phyloP scores from a whole-genome alignment of 2,329 filamentous ascomycete genomes.

The Alternaria novae-zelandiae region DNA sequence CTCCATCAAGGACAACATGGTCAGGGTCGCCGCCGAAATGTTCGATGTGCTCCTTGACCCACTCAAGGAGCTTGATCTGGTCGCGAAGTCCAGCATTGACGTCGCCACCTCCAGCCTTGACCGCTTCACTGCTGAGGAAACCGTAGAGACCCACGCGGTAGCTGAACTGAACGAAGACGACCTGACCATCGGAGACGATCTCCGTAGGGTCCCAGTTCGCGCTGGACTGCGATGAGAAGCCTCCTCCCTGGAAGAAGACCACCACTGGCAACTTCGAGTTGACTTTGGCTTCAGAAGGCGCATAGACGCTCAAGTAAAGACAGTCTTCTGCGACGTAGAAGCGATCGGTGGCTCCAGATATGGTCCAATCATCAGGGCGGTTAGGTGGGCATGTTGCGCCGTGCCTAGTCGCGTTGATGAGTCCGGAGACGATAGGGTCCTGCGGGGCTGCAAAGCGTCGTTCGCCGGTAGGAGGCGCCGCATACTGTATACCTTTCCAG shows the following conservation, averaged over 20 bases:
- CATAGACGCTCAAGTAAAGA: slow-evolving; percentile 70
- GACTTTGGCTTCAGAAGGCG: slow-evolving; percentile 60
- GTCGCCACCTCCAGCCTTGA: slow-evolving; percentile 55
- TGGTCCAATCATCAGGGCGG: slow-evolving; percentile 29
- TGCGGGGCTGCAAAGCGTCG: slow-evolving; percentile 70
- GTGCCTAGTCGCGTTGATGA: slow-evolving; percentile 28
- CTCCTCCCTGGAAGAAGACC: slow-evolving; percentile 60
- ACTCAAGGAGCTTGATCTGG: slow-evolving; percentile 71
- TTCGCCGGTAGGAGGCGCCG: slow-evolving; percentile 69
- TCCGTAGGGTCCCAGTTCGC: slow-evolving; percentile 65
- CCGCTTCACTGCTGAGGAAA: slow-evolving; percentile 68
- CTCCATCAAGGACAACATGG: slow-evolving; percentile 72
- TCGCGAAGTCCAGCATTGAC: slow-evolving; percentile 75
- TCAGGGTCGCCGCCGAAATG: slow-evolving; percentile 73
- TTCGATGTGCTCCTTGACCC: slow-evolving; percentile 70
- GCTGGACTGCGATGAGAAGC: slow-evolving; percentile 56
- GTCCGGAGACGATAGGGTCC: slow-evolving; percentile 33
- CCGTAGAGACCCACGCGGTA: slow-evolving; percentile 79
- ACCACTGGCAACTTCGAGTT: slow-evolving; percentile 68
- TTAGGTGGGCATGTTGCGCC: slow-evolving; percentile 46
- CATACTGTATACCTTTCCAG: slow-evolving; percentile 78
- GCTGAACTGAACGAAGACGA: slow-evolving; percentile 76
- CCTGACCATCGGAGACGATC: slow-evolving; percentile 65
- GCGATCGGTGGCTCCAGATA: slow-evolving; percentile 11
- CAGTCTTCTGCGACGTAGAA: slow-evolving; percentile 65